These are phyloP conservation scores for Aphanomyces astaci DNA, from an alignment of 352 stramenopile genomes.

Conservation along the genomic window DNA sequence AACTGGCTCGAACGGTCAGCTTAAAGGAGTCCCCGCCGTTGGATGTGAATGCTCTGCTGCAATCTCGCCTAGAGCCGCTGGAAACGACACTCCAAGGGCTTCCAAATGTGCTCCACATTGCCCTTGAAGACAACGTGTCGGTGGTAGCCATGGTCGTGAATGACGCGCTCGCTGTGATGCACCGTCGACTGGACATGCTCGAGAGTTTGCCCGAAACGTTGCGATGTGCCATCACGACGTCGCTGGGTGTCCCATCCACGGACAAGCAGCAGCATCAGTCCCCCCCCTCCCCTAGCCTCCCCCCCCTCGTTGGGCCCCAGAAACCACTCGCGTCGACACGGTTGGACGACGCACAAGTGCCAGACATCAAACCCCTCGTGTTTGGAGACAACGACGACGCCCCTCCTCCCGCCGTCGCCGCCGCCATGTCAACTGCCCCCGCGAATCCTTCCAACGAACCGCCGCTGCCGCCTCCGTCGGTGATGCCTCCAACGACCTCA, in stretches of 20 bases:
- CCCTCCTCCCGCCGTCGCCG: too few relatives aligned
- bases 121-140: slow-evolving; percentile 6
- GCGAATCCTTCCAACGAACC: background rate
- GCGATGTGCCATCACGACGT: background rate
- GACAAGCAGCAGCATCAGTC: too few relatives aligned
- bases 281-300: too few relatives aligned
- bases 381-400: too few relatives aligned
- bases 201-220: background rate
- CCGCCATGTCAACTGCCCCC: background rate
- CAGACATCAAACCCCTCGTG: background rate
- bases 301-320: too few relatives aligned
- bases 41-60: background rate
- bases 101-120: background rate
- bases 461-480: too few relatives aligned
- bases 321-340: background rate
- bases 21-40: background rate
- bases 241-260: too few relatives aligned
- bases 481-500: background rate
- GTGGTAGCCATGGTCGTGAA: slow-evolving; percentile 12
- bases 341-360: too few relatives aligned
- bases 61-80: background rate
- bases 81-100: background rate
- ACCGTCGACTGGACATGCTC: background rate
- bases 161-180: background rate
- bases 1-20: background rate